Percentiles rank a stretch among this genome's conserved stretches.
phyloP scores from a whole-genome alignment of 2,329 filamentous ascomycete genomes.

The Calonectria pseudoturangicola region DNA sequence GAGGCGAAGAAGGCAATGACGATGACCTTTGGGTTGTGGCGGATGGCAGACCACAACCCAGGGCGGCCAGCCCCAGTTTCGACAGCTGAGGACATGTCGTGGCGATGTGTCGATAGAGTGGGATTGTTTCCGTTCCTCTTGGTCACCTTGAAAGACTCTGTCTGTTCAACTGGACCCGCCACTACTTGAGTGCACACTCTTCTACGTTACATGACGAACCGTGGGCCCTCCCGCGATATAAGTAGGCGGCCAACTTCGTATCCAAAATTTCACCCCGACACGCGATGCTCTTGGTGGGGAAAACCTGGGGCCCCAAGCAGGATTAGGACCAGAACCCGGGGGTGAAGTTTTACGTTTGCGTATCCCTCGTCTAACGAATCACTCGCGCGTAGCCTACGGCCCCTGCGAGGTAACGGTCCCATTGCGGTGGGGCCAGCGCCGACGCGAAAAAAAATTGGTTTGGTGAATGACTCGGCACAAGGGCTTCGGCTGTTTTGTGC shows the following conservation, averaged over 20 bases:
- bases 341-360: conserved; percentile 7
- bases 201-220: neutral
- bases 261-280: conserved; percentile 14
- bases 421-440: neutral
- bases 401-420: neutral
- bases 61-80: neutral
- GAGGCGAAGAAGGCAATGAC: conserved; percentile 52
- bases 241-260: neutral
- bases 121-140: neutral
- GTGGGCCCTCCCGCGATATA: neutral
- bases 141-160: neutral
- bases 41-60: conserved; percentile 42
- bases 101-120: neutral
- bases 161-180: neutral
- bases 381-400: conserved; percentile 7
- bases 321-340: conserved; percentile 19
- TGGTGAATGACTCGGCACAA: neutral
- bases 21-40: conserved; percentile 48
- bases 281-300: conserved; percentile 9
- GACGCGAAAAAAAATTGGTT: neutral
- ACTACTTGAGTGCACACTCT: neutral
- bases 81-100: neutral
- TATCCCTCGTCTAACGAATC: conserved; percentile 2
- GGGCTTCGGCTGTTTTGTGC: neutral
- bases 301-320: conserved; percentile 21